Base-by-base conservation (phyloP, 2,329 filamentous ascomycete genomes). In the Xylariaceae sp. region DNA sequence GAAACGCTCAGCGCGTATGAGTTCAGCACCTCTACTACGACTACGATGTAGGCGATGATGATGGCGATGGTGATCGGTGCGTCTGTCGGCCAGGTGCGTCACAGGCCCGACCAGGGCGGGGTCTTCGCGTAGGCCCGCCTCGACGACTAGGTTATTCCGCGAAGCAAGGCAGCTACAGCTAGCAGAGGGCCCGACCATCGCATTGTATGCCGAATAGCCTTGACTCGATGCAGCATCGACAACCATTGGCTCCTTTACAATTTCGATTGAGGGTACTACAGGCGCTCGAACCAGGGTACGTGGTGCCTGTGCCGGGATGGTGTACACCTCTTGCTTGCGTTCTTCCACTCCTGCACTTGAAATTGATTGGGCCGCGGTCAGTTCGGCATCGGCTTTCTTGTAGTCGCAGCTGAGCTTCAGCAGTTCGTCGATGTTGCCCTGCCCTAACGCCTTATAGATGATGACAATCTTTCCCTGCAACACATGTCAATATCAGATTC, bases 351-450 rank as follows among this genome's bases (percentile, higher is more conserved):
- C 61, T 15, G 75, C 76, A 53, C 76, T 80, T 1, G 77, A 73
- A 37, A 76, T 74, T 47, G 81, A 80, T 58, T 80, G 76, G 55
- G 76, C 74, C 18, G 76, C 74, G 47, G 73, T 63, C 35, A 81
- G 66, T 66, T 81, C 79, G 48, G 74, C 66, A 57, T 81, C 78
- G 39, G 74, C 77, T 69, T 82, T 82, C 70, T 82, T 86, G 74
- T 90, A 92, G 37, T 88, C 85, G 68, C 92, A 89, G 73, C 90
- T 95, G 53, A 92, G 79, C 68, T 85, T 88, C 67, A 97, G 88
- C 50, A 97, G 81, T 68, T 95, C 89, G 67, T 97, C 92, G 64
- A 97, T 97, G 67, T 96, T 91, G 15, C 93, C 86, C 67, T 95
- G 92, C 13, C 90, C 89, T 4, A 97, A 81, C 8, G 93, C 92